Conservation (phyloP, 2,329 filamentous ascomycete species). For the Epichloe scottii region DNA sequence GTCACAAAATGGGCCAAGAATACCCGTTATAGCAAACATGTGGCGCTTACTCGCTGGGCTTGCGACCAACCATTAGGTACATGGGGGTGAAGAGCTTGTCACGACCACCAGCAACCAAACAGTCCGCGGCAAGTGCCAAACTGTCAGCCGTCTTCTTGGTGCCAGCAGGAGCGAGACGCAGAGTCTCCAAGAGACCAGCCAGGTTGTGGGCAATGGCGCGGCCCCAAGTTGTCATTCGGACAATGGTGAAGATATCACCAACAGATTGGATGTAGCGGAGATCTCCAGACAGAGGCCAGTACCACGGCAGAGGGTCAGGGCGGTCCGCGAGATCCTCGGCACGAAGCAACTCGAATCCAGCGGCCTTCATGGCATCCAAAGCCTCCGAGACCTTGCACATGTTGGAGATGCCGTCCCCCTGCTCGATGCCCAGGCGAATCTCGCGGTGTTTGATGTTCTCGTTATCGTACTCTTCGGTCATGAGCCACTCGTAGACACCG, state of each 20-base stretch:
- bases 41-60: conserved; percentile 38
- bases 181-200: conserved; percentile 61
- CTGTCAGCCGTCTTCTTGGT: conserved; percentile 94
- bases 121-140: conserved; percentile 69
- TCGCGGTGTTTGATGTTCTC: conserved; percentile 73
- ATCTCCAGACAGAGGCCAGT: conserved; percentile 81
- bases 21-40: too few species aligned
- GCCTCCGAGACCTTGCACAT: conserved; percentile 85
- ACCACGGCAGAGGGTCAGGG: conserved; percentile 73
- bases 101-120: conserved; percentile 72
- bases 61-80: conserved; percentile 92
- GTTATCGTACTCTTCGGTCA: conserved; percentile 93
- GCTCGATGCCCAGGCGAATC: conserved; percentile 89
- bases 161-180: conserved; percentile 65
- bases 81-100: conserved; percentile 96
- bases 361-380: conserved; percentile 68
- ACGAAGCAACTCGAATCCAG: conserved; percentile 73
- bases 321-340: conserved; percentile 78
- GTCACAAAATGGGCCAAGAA: neutral
- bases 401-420: conserved; percentile 92
- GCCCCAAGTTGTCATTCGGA: conserved; percentile 80
- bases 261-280: conserved; percentile 71
- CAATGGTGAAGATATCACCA: conserved; percentile 69
- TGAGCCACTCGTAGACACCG: conserved; percentile 97
- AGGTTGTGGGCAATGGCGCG: conserved; percentile 64